phyloP scores from a whole-genome alignment of 164 flowering plant species.

The Vitis riparia region DNA sequence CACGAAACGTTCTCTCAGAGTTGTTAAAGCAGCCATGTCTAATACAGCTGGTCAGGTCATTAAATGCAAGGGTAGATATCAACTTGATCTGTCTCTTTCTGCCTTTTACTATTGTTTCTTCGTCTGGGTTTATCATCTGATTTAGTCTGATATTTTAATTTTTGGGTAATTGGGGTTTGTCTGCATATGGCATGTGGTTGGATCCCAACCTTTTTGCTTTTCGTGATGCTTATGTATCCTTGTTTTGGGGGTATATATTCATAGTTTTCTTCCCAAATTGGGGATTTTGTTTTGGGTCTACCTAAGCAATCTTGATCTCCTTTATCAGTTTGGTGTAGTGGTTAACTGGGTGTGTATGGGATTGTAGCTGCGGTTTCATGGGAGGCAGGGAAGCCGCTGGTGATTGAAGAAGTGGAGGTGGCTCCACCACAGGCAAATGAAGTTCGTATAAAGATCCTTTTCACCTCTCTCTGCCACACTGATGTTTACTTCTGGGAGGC shows the following conservation, averaged over 20 bases:
- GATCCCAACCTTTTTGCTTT: not conserved
- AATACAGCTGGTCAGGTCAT: constrained; percentile 35
- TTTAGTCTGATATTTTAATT: not conserved
- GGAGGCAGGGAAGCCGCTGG: constrained; percentile 47
- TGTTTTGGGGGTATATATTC: too few relatives aligned
- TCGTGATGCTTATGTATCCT: too few relatives aligned
- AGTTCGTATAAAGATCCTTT: constrained; percentile 53
- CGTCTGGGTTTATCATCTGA: not conserved
- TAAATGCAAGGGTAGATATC: constrained; percentile 28
- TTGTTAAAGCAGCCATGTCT: constrained; percentile 18
- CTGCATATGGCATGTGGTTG: not conserved
- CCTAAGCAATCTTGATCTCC: too few relatives aligned
- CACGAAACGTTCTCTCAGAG: not conserved
- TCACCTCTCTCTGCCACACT: constrained; percentile 54
- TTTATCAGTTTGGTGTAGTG: too few relatives aligned
- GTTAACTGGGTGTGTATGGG: not conserved
- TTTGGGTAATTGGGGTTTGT: too few relatives aligned
- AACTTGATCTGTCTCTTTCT: too few relatives aligned
- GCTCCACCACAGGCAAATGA: constrained; percentile 49
- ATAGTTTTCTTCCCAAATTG: too few relatives aligned
- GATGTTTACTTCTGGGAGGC: constrained; percentile 66
- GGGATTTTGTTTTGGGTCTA: not conserved
- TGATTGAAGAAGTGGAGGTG: constrained; percentile 38
- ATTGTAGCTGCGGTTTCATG: constrained; percentile 40
- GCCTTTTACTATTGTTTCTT: not conserved